These are phyloP conservation scores for Daldinia decipiens DNA, from an alignment of 495 filamentous ascomycete species.

Conservation along the genomic window DNA sequence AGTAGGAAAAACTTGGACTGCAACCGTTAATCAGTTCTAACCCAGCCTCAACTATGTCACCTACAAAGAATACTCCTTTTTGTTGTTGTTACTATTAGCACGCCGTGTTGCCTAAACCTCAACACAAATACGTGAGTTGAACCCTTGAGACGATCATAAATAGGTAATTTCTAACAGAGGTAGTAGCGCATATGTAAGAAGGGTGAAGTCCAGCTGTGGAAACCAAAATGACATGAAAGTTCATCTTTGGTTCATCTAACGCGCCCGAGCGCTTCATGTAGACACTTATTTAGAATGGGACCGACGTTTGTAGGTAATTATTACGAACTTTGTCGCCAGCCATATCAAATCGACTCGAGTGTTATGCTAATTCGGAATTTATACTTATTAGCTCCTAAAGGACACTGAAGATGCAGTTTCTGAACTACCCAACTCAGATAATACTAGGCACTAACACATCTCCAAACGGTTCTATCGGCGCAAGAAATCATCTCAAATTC, in stretches of 20 bases:
- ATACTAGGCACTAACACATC: too few relatives aligned
- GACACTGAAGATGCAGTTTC: not conserved
- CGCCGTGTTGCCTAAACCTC: too few relatives aligned
- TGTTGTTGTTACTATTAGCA: too few relatives aligned
- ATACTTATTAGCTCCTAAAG: not conserved
- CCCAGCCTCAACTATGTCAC: not conserved
- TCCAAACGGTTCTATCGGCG: too few relatives aligned
- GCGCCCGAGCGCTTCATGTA: constrained; percentile 10
- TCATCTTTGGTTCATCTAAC: constrained; percentile 36
- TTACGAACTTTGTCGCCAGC: not conserved
- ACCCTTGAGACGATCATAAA: constrained; percentile 4
- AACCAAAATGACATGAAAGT: constrained; percentile 19
- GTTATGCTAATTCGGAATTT: not conserved
- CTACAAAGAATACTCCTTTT: too few relatives aligned
- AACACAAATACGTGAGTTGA: too few relatives aligned
- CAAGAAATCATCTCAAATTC: too few relatives aligned
- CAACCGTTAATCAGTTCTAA: not conserved
- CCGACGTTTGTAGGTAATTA: not conserved
- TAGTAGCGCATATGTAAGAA: not conserved
- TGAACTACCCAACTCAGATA: too few relatives aligned
- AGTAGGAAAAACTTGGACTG: not conserved
- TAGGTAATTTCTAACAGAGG: not conserved
- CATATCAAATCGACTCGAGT: not conserved
- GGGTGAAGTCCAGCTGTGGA: constrained; percentile 3
- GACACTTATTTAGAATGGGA: not conserved